These are phyloP conservation scores for Aureobasidium namibiae DNA, from an alignment of 2,329 filamentous ascomycete species.

Conservation along the genomic window DNA sequence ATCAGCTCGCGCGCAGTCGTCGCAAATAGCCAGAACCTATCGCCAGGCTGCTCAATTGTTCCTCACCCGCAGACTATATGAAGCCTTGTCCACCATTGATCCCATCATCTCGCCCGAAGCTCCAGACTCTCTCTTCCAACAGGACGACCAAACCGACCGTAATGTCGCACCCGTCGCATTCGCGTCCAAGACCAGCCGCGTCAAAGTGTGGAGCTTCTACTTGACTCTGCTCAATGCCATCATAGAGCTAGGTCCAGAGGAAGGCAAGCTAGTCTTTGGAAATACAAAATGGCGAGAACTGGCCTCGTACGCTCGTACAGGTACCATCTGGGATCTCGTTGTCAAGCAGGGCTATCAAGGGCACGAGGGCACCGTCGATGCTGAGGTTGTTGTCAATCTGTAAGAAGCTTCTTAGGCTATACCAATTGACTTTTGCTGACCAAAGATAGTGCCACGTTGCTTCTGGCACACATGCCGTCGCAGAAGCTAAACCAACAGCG, in stretches of 20 bases:
- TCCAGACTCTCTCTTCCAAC: constrained; percentile 19
- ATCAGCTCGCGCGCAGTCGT: constrained; percentile 56
- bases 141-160: background rate
- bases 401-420: constrained; percentile 36
- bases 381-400: constrained; percentile 88
- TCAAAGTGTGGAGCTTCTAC: constrained; percentile 97
- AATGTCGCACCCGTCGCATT: constrained; percentile 60
- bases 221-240: constrained; percentile 88
- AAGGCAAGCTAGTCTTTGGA: constrained; percentile 84
- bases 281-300: constrained; percentile 75
- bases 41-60: constrained; percentile 91
- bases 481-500: constrained; percentile 79
- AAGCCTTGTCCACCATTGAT: constrained; percentile 76
- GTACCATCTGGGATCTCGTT: constrained; percentile 90
- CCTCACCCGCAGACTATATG: constrained; percentile 83
- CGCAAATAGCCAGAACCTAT: constrained; percentile 82
- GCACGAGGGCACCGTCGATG: constrained; percentile 81
- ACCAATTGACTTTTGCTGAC: background rate
- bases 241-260: constrained; percentile 77
- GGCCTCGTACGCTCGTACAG: constrained; percentile 77
- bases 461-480: constrained; percentile 79
- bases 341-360: constrained; percentile 81
- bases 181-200: constrained; percentile 71
- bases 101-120: constrained; percentile 63
- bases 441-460: constrained; percentile 65